Percentiles rank a stretch among this genome's conserved stretches.
These are phyloP conservation scores for Anisodus tanguticus DNA, from an alignment of 257 asterid species.

Conservation along the genomic window DNA sequence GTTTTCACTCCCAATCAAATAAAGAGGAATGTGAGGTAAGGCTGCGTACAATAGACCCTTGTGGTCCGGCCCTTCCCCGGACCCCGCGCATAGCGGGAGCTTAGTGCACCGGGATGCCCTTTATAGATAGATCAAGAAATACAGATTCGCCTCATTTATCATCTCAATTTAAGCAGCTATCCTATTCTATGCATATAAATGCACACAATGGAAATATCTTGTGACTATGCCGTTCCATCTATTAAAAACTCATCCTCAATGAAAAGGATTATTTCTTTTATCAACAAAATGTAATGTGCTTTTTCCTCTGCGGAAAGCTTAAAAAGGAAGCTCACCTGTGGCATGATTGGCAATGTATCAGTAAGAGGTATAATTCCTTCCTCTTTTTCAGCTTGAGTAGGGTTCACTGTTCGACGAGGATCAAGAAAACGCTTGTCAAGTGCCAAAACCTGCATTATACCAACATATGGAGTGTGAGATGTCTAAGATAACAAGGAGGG, in stretches of 20 bases:
- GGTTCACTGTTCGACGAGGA: slow-evolving; percentile 92
- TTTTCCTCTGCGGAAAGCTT: neutral
- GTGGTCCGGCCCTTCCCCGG: too few species aligned
- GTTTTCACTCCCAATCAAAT: neutral
- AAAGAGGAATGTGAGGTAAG: neutral
- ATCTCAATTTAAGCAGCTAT: slow-evolving; percentile 17
- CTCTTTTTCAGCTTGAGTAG: slow-evolving; percentile 96
- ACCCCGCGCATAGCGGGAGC: too few species aligned
- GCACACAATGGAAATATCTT: neutral
- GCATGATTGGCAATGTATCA: slow-evolving; percentile 89
- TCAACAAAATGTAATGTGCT: neutral
- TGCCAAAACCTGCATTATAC: slow-evolving; percentile 79
- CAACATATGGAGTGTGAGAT: slow-evolving; percentile 14
- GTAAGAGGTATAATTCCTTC: slow-evolving; percentile 98
- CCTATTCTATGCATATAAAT: neutral
- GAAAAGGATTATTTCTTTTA: neutral
- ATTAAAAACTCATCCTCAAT: neutral
- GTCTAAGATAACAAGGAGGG: neutral
- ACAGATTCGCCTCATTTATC: neutral
- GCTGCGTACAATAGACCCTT: too few species aligned
- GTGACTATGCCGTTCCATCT: neutral
- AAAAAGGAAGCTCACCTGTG: slow-evolving; percentile 61
- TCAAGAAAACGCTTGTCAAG: slow-evolving; percentile 94
- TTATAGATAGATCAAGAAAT: neutral
- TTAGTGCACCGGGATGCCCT: too few species aligned